Conservation (phyloP, 176 grass and related monocot species). For the Avena atlantica region DNA sequence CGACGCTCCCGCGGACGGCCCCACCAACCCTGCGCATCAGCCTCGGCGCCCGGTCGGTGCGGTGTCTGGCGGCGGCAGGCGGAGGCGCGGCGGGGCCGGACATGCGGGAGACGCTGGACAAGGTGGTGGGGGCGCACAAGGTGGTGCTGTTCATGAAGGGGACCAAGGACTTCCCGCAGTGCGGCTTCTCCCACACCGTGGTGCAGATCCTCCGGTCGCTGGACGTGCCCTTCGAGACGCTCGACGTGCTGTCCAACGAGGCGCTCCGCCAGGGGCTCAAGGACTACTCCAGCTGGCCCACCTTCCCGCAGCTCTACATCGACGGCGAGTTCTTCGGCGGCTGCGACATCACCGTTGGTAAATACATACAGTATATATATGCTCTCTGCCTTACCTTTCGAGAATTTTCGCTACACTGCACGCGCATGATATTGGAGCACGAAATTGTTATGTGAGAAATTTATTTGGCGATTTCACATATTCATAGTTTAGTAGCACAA, state of each 20-base stretch:
- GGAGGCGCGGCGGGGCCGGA: constrained; percentile 38
- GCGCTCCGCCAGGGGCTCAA: constrained; percentile 83
- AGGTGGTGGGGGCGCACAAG: constrained; percentile 77
- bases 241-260: constrained; percentile 91
- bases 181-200: constrained; percentile 91
- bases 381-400: not conserved
- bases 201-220: constrained; percentile 91
- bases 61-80: constrained; percentile 59
- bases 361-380: constrained; percentile 1
- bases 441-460: not conserved
- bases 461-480: too few species aligned
- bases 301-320: constrained; percentile 96
- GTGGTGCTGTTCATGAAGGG: constrained; percentile 98
- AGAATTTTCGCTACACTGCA: too few species aligned
- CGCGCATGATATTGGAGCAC: not conserved
- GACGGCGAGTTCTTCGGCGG: constrained; percentile 96
- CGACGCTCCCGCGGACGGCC: not conserved
- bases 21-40: constrained; percentile 14
- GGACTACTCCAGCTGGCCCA: constrained; percentile 98
- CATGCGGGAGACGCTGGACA: constrained; percentile 80
- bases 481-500: not conserved
- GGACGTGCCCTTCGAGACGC: constrained; percentile 86
- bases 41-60: constrained; percentile 38
- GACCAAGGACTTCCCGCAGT: constrained; percentile 95
- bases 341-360: constrained; percentile 82